Percentiles rank a stretch among this genome's conserved stretches.
Evolutionary conservation across 495 filamentous ascomycete species (phyloP).

Genomic region (Hypomontagnella monticulosa): DNA sequence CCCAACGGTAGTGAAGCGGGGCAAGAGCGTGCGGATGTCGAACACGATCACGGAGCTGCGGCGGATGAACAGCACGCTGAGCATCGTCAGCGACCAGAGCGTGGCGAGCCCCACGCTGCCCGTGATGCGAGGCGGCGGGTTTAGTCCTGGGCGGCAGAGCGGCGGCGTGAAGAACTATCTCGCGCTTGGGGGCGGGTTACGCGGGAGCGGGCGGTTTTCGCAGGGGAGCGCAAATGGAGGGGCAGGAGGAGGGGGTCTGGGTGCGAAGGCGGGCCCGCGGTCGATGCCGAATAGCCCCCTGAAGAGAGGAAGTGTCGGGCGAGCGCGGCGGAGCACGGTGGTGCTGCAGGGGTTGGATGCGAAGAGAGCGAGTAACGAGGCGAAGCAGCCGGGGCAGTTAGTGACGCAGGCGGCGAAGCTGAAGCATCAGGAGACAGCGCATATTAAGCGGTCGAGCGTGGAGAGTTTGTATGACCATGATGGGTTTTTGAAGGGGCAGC

Average conservation of each 20-base stretch:
- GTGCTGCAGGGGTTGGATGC: conserved; percentile 28
- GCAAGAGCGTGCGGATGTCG: conserved; percentile 37
- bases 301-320: conserved; percentile 3
- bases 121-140: conserved; percentile 45
- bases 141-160: conserved; percentile 34
- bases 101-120: conserved; percentile 44
- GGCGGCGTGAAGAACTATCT: conserved; percentile 46
- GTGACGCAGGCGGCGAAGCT: conserved; percentile 23
- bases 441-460: conserved; percentile 24
- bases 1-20: conserved; percentile 5
- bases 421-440: conserved; percentile 14
- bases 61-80: conserved; percentile 50
- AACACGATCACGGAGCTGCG: conserved; percentile 45
- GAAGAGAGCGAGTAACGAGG: conserved; percentile 12
- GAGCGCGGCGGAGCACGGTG: conserved; percentile 29
- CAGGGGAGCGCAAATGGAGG: neutral
- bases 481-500: conserved; percentile 52
- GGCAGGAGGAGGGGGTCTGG: neutral
- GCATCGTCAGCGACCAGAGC: conserved; percentile 44
- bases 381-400: conserved; percentile 18
- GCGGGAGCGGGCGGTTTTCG: neutral
- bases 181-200: conserved; percentile 30
- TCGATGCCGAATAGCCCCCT: neutral
- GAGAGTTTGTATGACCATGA: conserved; percentile 55
- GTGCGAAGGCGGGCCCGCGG: neutral